Base-by-base conservation (phyloP, 768 basidiomycete species). In the Serendipita sp. region DNA sequence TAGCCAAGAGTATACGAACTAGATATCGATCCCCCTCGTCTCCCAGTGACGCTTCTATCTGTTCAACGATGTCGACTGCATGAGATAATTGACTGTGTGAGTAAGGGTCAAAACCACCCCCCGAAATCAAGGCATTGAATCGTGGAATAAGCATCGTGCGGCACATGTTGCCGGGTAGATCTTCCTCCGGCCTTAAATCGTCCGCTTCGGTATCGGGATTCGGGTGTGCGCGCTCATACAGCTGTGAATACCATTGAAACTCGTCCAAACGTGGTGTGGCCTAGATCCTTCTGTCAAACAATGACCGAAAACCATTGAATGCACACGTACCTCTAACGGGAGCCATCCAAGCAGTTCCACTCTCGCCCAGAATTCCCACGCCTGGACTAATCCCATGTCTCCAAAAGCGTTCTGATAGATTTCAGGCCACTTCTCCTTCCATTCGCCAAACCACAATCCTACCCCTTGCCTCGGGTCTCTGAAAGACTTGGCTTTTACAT, bases 351-450 rank as follows among this genome's bases (percentile, higher is more conserved):
- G 74, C 66, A 85, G 78, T 74, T 97, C 93, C 63, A 91, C 74
- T 62, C 91, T 77, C n/a, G 82, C 82, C 90, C 90, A 94, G 71
- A 93, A 95, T 72, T 93, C 92, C 91, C 92, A 95, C 53, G 89
- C 88, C 58, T 84, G 84, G 1, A 94, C 83, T 44, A 92, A 78
- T 0, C 86, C 90, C 61, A 94, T 75, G 3, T 92, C 89, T 51
- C 93, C 93, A 78, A 89, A 97, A 3, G 94, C 94, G 42, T 87
- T 84, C 2, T 79, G 74, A 73, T 95, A 97, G 64, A 81, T 90
- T 65, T 97, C 93, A 3, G 76, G 76, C 67, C 86, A 91, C 65
- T 77, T 78, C 64, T 80, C 77, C 61, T 91, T 77, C 94, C 94
- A 97, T 64, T 76, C 78, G 1, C 76, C 78, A 62, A 85, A 85